A percentile compares a stretch with the other conserved stretches of the same genome.
phyloP scores from a whole-genome alignment of 257 asterid species.

The Cruciata laevipes region DNA sequence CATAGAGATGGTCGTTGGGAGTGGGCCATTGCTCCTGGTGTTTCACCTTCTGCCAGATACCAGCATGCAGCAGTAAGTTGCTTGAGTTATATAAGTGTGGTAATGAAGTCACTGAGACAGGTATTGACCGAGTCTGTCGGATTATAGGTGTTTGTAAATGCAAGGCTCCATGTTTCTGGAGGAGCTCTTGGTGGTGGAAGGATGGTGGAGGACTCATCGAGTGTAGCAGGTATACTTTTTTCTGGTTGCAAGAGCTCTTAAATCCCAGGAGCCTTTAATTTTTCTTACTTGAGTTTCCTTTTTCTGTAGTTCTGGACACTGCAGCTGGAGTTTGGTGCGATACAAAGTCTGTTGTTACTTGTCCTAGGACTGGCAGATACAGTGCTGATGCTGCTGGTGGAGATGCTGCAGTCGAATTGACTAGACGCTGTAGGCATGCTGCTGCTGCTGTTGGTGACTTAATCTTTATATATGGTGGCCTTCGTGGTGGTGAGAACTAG shows the following conservation, averaged over 20 bases:
- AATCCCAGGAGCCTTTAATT: background rate
- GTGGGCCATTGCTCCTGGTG: constrained; percentile 99
- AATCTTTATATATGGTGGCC: constrained; percentile 92
- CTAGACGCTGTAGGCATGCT: constrained; percentile 97
- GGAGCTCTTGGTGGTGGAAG: constrained; percentile 99
- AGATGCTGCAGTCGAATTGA: constrained; percentile 96
- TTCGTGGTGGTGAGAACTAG: constrained; percentile 85
- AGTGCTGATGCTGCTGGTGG: constrained; percentile 99
- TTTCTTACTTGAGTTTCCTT: constrained; percentile 4
- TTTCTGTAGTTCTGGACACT: constrained; percentile 76
- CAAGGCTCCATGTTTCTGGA: constrained; percentile 97
- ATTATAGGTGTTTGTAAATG: constrained; percentile 90
- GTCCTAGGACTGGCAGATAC: constrained; percentile 91
- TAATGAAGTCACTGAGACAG: background rate
- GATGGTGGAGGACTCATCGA: constrained; percentile 99
- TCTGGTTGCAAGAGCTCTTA: background rate
- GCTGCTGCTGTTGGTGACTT: constrained; percentile 98
- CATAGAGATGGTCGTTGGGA: constrained; percentile 99
- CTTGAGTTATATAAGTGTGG: background rate
- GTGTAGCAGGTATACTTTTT: constrained; percentile 71
- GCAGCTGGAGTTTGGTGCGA: constrained; percentile 99
- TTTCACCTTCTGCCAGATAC: constrained; percentile 97
- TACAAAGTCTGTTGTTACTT: constrained; percentile 87
- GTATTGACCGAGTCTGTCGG: constrained; percentile 11
- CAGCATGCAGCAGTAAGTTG: constrained; percentile 98